Conservation (phyloP, 768 basidiomycete species). For the Lentinula sp. region DNA sequence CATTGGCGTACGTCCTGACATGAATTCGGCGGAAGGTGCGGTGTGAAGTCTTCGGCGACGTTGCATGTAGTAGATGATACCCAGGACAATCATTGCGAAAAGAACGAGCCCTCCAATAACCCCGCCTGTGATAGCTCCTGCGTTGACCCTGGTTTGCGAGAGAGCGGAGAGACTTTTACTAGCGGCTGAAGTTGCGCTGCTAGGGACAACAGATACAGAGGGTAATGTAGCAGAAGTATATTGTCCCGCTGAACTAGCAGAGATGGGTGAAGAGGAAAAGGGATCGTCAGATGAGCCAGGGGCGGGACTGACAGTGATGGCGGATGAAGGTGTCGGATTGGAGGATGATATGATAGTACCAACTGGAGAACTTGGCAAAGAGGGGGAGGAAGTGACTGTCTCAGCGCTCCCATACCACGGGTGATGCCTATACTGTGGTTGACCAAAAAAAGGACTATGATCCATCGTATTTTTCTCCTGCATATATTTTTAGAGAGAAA, state of each 20-base stretch:
- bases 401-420: too few species aligned
- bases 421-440: not conserved
- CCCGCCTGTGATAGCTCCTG: constrained; percentile 28
- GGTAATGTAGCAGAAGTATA: not conserved
- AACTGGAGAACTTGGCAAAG: not conserved
- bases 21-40: constrained; percentile 60
- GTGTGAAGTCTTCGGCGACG: constrained; percentile 32
- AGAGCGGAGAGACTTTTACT: not conserved
- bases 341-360: not conserved
- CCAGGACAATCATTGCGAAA: constrained; percentile 28
- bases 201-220: not conserved
- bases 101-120: constrained; percentile 53
- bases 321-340: not conserved
- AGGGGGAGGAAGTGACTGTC: too few species aligned
- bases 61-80: constrained; percentile 29
- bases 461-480: not conserved
- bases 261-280: not conserved
- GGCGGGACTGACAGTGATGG: not conserved
- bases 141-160: constrained; percentile 3
- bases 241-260: not conserved
- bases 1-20: constrained; percentile 17
- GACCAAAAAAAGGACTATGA: too few species aligned
- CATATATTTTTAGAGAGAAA: not conserved
- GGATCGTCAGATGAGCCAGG: not conserved
- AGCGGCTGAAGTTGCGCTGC: not conserved